Percentiles rank a stretch among this genome's conserved stretches.
Evolutionary conservation across 2,329 filamentous ascomycete genomes (phyloP).

Genomic region (Fusarium globosum): DNA sequence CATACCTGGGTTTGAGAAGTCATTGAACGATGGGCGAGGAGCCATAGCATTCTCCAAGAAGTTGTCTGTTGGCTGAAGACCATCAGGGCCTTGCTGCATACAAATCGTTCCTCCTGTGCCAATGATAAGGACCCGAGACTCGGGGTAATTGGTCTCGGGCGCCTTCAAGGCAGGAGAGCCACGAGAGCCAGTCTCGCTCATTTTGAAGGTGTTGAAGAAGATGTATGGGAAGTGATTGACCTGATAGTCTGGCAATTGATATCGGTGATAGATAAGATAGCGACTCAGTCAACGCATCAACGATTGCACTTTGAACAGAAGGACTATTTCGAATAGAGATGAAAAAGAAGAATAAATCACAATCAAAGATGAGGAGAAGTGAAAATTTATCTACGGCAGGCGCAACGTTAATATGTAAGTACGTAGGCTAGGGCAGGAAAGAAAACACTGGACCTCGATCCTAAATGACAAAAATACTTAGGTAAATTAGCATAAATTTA

Average conservation of each 20-base stretch:
- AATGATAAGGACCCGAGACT: conserved; percentile 87
- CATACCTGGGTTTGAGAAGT: conserved; percentile 57
- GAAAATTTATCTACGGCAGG: conserved; percentile 26
- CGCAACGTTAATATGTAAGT: conserved; percentile 4
- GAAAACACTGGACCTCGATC: too few relatives aligned
- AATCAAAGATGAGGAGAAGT: background rate
- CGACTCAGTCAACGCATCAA: conserved; percentile 5
- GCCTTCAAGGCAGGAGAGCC: conserved; percentile 18
- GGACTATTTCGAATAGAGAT: background rate
- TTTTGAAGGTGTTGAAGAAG: background rate
- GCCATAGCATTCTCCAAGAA: conserved; percentile 87
- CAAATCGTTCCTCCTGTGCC: conserved; percentile 93
- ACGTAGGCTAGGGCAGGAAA: background rate
- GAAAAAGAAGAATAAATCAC: background rate
- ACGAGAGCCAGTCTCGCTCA: conserved; percentile 22
- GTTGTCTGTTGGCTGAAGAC: conserved; percentile 81
- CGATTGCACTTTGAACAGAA: background rate
- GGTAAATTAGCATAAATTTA: too few relatives aligned
- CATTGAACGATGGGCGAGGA: conserved; percentile 86
- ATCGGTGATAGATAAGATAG: conserved; percentile 18
- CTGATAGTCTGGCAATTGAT: background rate
- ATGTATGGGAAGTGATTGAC: background rate
- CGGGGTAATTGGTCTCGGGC: conserved; percentile 61
- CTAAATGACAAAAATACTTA: too few relatives aligned
- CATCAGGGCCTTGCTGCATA: conserved; percentile 85